Base-by-base conservation (phyloP, 169 alveolate genomes). In the Eimeria falciformis region DNA sequence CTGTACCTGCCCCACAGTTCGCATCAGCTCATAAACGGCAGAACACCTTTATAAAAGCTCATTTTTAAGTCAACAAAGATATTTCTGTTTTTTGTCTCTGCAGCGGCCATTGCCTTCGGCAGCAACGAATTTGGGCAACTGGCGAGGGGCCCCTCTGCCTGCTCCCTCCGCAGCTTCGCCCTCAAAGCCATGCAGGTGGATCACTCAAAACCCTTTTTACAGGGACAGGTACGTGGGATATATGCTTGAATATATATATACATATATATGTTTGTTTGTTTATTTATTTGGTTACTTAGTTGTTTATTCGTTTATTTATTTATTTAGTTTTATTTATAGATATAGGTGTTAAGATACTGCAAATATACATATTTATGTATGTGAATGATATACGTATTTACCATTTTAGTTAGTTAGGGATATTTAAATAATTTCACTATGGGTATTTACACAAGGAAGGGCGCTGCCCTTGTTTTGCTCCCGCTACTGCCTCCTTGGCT, bases 91-190 rank as follows among this genome's bases (percentile, higher is more conserved):
- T 43, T 11, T 77, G 18, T 47, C n/a, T 47, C 27, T 12, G 29
- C 90, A 81, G 90, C 77, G 9, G 90, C 90, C 58, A 33, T 81
- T 12, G 58, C 90, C 6, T 81, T 81, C 40, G 90, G 90, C 40
- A 6, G 73, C 47, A 81, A 81, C 77, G 90, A 81, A 40, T 81
- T 81, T n/a, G 90, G 90, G 40, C 90, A 81, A 77, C 77, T 81
- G 46, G 90, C 62, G 29, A 50, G 62, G n/a, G 90, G 90, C 33
- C 77, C 90, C 21, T 27, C 77, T 0, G 50, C 37, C 2, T 23
- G 27, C 14, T 46, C 27, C 17, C 55, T 53, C 33, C 12, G 33
- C 58, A 45, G 21, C 17, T 46, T 56, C 25, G 45, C 43, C 17
- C 88, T 71, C 27, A 68, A 56, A 4, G 46, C 56, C 43, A 78